Base-by-base conservation (phyloP, 192 early-diverging fungal genomes). In the Obelidium mucronatum region DNA sequence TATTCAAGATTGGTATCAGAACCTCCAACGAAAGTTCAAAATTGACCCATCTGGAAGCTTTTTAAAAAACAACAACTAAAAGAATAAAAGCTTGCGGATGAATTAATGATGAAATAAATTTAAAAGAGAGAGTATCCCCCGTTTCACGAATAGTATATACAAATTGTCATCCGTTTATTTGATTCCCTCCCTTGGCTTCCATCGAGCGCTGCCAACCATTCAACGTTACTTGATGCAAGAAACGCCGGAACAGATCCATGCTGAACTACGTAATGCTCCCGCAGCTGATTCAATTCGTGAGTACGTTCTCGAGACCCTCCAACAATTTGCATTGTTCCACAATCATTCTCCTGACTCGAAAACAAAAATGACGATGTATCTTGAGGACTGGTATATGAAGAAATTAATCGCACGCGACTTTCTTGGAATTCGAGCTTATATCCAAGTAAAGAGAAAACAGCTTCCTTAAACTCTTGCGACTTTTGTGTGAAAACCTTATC, bases 1-100 rank as follows among this genome's bases (percentile, higher is more conserved):
- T 5, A 92, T 96, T 61, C 89, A 92, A 40, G 89, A 91, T 28
- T 95, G 95, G 95, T 95, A 92, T 82, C 84, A 90, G 61, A 86
- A 84, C 33, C 87, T 94, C 24, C 81, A 90, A 52, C 81, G 92
- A 64, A 95, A 95, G 76, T 69, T 93, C 36, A 91, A 92, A 74
- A 80, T 84, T 19, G 90, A 95, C 77, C 92, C 94, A 24, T 79
- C 78, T 26, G 79, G 74, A 28, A 26, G 60, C 3, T 79, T 79
- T 40, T 35, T 79, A 39, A 69, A 76, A 31, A 72, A 74, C 30
- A 78, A 78, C 34, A 19, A 13, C 8, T 0, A 1, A 60, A 60
- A 19, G 24, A 34, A 60, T n/a, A n/a, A n/a, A n/a, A n/a, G n/a
- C n/a, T n/a, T n/a, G n/a, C n/a, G n/a, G n/a, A n/a, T n/a, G n/a